Base-by-base conservation (phyloP, 2,329 filamentous ascomycete species). In the Fusarium globosum region DNA sequence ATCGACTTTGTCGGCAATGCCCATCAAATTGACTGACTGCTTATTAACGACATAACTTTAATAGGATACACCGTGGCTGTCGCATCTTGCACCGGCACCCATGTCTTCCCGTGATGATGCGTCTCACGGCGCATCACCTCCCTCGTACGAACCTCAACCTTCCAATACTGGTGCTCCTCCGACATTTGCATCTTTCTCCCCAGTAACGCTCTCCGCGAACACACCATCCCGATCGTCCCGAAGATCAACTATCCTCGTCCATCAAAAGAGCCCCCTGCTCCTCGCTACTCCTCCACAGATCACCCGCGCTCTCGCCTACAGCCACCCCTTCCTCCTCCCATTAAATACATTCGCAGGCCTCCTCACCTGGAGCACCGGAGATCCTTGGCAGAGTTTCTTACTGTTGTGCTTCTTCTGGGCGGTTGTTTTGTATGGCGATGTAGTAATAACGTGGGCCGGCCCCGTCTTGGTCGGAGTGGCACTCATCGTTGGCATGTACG, bases 381-480 rank as follows among this genome's bases (percentile, higher is more conserved):
- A 99, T 80, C 91, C 95, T 0, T 99, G 96, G 96, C 95, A 98
- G 86, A 98, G 95, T 86, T 99, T 98, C 80, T 86, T 99, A 69
- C 82, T 99, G 38, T 88, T 99, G 7, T 91, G 91, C 23, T 88
- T 85, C 38, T 99, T 97, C 80, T 99, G 96, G 96, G 93, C 91
- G 7, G 83, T 91, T 16, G 92, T 94, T 20, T 87, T 98, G 26
- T 98, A 98, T 81, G 95, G 95, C 53, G 95, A 97, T 84, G 85
- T 89, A 26, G 86, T 97, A n/a, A 86, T 97, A 74, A 89, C 93
- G 75, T 92, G 91, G 82, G 92, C 93, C 2, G 96, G 95, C 1
- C 96, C 96, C 7, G 87, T 98, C 56, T 88, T 97, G 16, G 87
- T 97, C 16, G 94, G 97, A 26, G 81, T 92, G 36, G 88, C 88